Evolutionary conservation across 2,329 filamentous ascomycete genomes (phyloP).

Genomic region (Purpureocillium lavendulum): DNA sequence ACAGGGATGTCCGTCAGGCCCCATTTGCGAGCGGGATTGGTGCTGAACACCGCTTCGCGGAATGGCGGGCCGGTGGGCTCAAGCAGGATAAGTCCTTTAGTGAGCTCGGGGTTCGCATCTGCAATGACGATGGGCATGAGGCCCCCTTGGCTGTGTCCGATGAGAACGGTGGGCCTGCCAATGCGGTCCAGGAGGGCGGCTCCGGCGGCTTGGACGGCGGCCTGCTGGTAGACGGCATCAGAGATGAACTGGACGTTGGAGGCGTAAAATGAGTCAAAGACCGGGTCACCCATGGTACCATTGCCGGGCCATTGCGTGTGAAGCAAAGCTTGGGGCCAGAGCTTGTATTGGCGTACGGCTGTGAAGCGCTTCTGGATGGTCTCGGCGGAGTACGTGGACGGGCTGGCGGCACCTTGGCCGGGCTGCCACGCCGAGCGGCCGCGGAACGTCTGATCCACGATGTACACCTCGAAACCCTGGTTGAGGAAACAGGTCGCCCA

Average conservation of each 20-base stretch:
- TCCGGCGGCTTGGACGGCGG: slow-evolving; percentile 27
- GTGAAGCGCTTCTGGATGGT: slow-evolving; percentile 28
- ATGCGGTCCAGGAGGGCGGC: slow-evolving; percentile 33
- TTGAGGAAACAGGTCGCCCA: slow-evolving; percentile 39
- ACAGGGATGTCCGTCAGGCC: slow-evolving; percentile 41
- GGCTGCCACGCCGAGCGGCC: slow-evolving; percentile 35
- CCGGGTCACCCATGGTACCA: slow-evolving; percentile 26
- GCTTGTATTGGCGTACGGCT: slow-evolving; percentile 19
- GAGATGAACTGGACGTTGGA: slow-evolving; percentile 27
- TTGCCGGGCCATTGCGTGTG: slow-evolving; percentile 36
- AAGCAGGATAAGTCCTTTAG: slow-evolving; percentile 31
- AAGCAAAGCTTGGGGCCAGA: slow-evolving; percentile 28
- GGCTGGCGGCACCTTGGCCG: slow-evolving; percentile 13
- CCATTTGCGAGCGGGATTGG: slow-evolving; percentile 24
- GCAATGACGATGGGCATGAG: slow-evolving; percentile 30
- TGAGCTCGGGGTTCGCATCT: slow-evolving; percentile 30
- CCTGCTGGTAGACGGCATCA: slow-evolving; percentile 25
- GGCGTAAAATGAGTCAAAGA: slow-evolving; percentile 33
- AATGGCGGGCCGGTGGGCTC: slow-evolving; percentile 42
- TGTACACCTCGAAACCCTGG: slow-evolving; percentile 37
- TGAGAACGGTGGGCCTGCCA: slow-evolving; percentile 27
- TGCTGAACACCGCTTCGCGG: slow-evolving; percentile 28
- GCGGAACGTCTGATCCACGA: slow-evolving; percentile 36
- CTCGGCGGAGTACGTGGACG: slow-evolving; percentile 22
- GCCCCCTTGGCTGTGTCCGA: slow-evolving; percentile 39